Conservation (phyloP, 106 monocot species). For the Dendrobium catenatum region DNA sequence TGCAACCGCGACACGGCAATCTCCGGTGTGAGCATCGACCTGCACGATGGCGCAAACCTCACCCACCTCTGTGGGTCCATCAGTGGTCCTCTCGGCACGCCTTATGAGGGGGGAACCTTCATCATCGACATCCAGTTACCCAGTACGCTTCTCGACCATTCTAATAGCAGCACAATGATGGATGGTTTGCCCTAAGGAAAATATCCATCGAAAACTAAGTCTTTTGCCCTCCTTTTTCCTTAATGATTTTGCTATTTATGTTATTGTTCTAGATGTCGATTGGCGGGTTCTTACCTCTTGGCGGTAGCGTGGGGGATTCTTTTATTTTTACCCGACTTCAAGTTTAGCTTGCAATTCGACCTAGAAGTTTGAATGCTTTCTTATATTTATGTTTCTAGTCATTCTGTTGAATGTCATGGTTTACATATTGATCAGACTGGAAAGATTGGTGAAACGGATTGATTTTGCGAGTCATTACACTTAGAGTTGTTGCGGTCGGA, state of each 20-base stretch:
- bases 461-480: too few relatives aligned
- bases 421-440: neutral
- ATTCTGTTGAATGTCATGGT: neutral
- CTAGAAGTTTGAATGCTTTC: neutral
- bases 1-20: constrained; percentile 61
- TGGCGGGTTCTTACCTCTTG: neutral
- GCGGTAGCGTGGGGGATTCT: neutral
- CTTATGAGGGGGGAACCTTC: constrained; percentile 95
- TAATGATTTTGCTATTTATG: neutral
- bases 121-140: constrained; percentile 76
- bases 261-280: neutral
- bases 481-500: too few relatives aligned
- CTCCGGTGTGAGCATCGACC: constrained; percentile 70
- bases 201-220: neutral
- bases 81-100: constrained; percentile 67
- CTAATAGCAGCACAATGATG: neutral
- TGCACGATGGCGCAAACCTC: constrained; percentile 39
- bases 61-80: constrained; percentile 82
- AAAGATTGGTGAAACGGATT: too few relatives aligned
- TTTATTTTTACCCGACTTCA: neutral
- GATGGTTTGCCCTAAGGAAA: neutral
- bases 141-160: constrained; percentile 19
- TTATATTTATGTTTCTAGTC: neutral
- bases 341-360: neutral
- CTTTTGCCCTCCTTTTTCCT: neutral